phyloP scores from a whole-genome alignment of 345 rosid species.

The Psidium guajava region DNA sequence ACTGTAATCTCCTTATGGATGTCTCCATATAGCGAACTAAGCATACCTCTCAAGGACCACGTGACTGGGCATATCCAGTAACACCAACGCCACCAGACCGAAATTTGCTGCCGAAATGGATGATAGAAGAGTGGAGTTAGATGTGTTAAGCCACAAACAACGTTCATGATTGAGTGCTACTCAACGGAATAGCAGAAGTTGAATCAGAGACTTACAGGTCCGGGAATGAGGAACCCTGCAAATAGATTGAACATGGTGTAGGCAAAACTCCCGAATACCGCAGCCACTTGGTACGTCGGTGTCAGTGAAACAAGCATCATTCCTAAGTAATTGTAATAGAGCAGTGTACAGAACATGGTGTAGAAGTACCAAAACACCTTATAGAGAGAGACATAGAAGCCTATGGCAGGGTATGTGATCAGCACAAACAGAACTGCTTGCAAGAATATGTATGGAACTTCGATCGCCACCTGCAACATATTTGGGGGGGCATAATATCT shows the following conservation, averaged over 20 bases:
- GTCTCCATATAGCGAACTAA: slow-evolving; percentile 36
- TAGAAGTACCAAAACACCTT: slow-evolving; percentile 34
- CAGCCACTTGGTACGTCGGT: slow-evolving; percentile 26
- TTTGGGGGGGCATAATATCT: not conserved
- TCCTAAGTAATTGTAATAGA: slow-evolving; percentile 26
- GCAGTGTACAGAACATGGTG: slow-evolving; percentile 29
- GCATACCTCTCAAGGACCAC: slow-evolving; percentile 28
- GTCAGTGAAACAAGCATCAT: slow-evolving; percentile 28
- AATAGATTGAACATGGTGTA: slow-evolving; percentile 35
- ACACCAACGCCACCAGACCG: slow-evolving; percentile 38
- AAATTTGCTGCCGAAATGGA: slow-evolving; percentile 14
- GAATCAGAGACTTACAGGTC: slow-evolving; percentile 16
- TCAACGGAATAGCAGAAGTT: not conserved
- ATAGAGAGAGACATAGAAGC: slow-evolving; percentile 17
- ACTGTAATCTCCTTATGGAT: slow-evolving; percentile 7
- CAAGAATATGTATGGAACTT: slow-evolving; percentile 28
- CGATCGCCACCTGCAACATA: slow-evolving; percentile 30
- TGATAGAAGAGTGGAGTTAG: not conserved
- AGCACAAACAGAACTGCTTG: slow-evolving; percentile 13
- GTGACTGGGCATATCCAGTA: slow-evolving; percentile 28
- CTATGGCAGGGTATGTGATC: slow-evolving; percentile 29
- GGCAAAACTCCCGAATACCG: slow-evolving; percentile 10
- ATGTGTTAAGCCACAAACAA: not conserved
- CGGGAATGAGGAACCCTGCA: slow-evolving; percentile 37
- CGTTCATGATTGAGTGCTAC: too few species aligned